Evolutionary conservation across 1,284 basidiomycete species (phyloP).

Genomic region (Ustilago shanxiensis): DNA sequence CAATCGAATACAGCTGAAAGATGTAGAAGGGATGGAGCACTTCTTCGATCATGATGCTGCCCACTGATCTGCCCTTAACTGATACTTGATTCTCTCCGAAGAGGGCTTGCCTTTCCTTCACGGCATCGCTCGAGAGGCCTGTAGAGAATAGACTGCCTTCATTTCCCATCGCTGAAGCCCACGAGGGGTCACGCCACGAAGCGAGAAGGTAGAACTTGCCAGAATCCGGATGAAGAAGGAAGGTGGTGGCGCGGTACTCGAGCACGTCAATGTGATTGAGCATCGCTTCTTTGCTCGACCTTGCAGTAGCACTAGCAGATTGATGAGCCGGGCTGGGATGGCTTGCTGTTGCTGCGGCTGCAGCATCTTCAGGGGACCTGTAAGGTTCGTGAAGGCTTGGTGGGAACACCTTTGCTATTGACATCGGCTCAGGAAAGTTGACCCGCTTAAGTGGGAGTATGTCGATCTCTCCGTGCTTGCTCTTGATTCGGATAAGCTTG

Average conservation of each 20-base stretch:
- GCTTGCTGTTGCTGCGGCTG: slow-evolving; percentile 5
- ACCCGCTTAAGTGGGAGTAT: slow-evolving; percentile 43
- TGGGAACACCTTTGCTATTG: slow-evolving; percentile 24
- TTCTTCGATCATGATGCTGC: slow-evolving; percentile 46
- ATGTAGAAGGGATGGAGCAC: slow-evolving; percentile 59
- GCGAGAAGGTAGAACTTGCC: slow-evolving; percentile 44
- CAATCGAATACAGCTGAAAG: slow-evolving; percentile 51
- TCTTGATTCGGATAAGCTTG: slow-evolving; percentile 45
- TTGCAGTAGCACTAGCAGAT: neutral
- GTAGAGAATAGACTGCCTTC: slow-evolving; percentile 21
- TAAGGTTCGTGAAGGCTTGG: slow-evolving; percentile 23
- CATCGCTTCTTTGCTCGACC: neutral
- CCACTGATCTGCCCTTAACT: slow-evolving; percentile 40
- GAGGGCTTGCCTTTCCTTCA: slow-evolving; percentile 28
- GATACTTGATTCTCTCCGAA: slow-evolving; percentile 51
- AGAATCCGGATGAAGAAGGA: slow-evolving; percentile 41
- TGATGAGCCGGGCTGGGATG: neutral
- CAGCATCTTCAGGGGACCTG: slow-evolving; percentile 23
- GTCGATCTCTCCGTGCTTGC: slow-evolving; percentile 48
- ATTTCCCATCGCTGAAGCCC: slow-evolving; percentile 15
- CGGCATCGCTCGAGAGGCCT: slow-evolving; percentile 10
- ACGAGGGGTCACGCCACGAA: slow-evolving; percentile 36
- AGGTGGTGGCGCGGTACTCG: slow-evolving; percentile 43
- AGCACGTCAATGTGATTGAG: slow-evolving; percentile 29
- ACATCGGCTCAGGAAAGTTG: slow-evolving; percentile 23